Percentiles rank a stretch among this genome's conserved stretches.
phyloP scores from a whole-genome alignment of 108 stramenopile species.

The Nannochloropsis gaditana region DNA sequence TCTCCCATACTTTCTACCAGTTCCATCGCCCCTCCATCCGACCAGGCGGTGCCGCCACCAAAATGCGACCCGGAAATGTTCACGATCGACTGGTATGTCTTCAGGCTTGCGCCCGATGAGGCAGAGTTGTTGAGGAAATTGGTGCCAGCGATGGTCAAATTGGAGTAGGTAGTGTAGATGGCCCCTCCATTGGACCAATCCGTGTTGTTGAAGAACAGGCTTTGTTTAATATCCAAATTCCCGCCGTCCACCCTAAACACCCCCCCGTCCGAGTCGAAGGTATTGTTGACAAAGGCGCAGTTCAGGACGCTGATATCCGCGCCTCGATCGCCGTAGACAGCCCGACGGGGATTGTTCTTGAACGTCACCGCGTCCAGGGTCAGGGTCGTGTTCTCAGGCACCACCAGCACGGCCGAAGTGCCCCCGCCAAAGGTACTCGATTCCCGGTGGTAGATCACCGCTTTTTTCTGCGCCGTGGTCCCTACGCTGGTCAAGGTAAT shows the following conservation, averaged over 20 bases:
- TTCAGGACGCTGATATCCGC: not conserved
- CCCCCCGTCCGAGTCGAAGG: not conserved
- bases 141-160: not conserved
- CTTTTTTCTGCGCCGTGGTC: not conserved
- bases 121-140: not conserved
- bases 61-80: slow-evolving; percentile 3
- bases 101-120: not conserved
- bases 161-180: not conserved
- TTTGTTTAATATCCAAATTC: not conserved
- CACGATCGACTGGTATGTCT: not conserved
- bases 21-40: not conserved
- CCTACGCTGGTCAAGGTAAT: not conserved
- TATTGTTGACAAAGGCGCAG: not conserved
- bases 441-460: slow-evolving; percentile 15
- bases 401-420: not conserved
- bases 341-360: not conserved
- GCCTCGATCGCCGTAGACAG: not conserved
- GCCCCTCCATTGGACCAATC: slow-evolving; percentile 6
- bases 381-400: not conserved
- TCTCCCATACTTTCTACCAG: not conserved
- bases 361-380: not conserved
- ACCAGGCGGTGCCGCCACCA: not conserved
- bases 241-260: not conserved
- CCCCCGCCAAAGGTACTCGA: not conserved
- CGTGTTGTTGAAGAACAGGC: not conserved